Evolutionary conservation across 768 basidiomycete genomes (phyloP).

Genomic region (Fibroporia radiculosa): DNA sequence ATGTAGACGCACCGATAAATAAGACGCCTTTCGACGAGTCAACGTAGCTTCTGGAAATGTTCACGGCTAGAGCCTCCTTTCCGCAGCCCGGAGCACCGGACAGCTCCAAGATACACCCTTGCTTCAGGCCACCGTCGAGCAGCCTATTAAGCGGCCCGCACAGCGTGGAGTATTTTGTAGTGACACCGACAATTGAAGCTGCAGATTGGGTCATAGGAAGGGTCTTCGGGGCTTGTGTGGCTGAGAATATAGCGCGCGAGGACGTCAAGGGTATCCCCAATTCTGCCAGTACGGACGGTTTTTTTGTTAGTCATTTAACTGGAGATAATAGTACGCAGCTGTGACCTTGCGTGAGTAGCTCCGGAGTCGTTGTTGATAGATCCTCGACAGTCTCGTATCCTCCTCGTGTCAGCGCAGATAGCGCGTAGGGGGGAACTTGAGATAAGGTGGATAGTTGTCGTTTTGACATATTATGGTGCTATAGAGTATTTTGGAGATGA

Average conservation of each 20-base stretch:
- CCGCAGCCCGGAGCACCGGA: slow-evolving; percentile 70
- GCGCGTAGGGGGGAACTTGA: slow-evolving; percentile 38
- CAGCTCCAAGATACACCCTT: slow-evolving; percentile 61
- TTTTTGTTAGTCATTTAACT: not conserved
- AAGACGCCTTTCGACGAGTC: slow-evolving; percentile 44
- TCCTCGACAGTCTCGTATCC: slow-evolving; percentile 57
- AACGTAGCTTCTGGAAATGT: slow-evolving; percentile 41
- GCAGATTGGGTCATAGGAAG: slow-evolving; percentile 47
- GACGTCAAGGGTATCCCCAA: slow-evolving; percentile 38
- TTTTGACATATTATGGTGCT: slow-evolving; percentile 14
- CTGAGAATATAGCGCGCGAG: slow-evolving; percentile 39
- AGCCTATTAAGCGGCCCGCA: slow-evolving; percentile 49
- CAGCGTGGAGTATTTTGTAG: slow-evolving; percentile 29
- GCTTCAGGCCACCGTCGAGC: slow-evolving; percentile 54
- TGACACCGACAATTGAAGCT: slow-evolving; percentile 31
- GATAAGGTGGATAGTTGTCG: slow-evolving; percentile 40
- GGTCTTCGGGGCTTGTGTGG: slow-evolving; percentile 26
- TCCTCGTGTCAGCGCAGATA: slow-evolving; percentile 38
- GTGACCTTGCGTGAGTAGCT: slow-evolving; percentile 45
- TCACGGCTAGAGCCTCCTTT: slow-evolving; percentile 48
- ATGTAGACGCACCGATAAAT: slow-evolving; percentile 51
- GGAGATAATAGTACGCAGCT: not conserved
- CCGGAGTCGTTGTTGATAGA: slow-evolving; percentile 33
- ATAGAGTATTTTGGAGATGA: not conserved
- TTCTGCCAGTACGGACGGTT: slow-evolving; percentile 29